Percentiles rank a stretch among this genome's conserved stretches.
Conservation (phyloP, 2,329 filamentous ascomycete genomes). For the Neophaeococcomyces aloes region DNA sequence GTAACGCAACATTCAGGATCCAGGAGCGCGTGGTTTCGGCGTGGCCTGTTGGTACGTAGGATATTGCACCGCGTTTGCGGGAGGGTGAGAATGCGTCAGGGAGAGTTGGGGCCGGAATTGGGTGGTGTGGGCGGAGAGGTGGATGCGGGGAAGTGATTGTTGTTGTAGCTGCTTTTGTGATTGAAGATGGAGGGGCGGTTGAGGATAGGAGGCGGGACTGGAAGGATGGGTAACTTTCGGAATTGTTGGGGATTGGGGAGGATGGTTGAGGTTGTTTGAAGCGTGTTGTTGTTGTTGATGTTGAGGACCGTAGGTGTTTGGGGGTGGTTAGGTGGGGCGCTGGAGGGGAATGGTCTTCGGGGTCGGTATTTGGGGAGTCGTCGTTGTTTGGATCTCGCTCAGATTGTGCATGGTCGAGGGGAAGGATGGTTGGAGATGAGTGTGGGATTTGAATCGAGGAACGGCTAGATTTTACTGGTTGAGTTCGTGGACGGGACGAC, state of each 20-base stretch:
- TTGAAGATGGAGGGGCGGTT: too few species aligned
- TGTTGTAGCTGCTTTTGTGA: not conserved
- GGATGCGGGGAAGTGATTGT: too few species aligned
- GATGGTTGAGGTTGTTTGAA: not conserved
- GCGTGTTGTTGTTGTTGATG: not conserved
- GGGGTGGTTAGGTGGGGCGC: not conserved
- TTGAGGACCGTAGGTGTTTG: slow-evolving; percentile 2
- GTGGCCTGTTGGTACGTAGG: slow-evolving; percentile 12
- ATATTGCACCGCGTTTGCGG: slow-evolving; percentile 16
- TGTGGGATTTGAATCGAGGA: not conserved
- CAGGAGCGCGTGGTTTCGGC: slow-evolving; percentile 16
- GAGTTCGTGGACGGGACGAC: too few species aligned
- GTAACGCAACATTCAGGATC: slow-evolving; percentile 15
- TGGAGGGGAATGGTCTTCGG: not conserved
- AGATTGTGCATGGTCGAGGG: not conserved
- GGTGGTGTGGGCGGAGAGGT: not conserved
- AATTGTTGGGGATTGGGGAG: too few species aligned
- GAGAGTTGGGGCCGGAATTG: slow-evolving; percentile 3
- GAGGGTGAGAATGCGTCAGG: slow-evolving; percentile 22
- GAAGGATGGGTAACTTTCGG: slow-evolving; percentile 1
- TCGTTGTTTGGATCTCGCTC: not conserved
- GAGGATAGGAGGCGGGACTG: slow-evolving; percentile 4
- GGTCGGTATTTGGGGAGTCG: not conserved
- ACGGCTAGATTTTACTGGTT: not conserved
- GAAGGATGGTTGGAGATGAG: not conserved